Evolutionary conservation across 768 basidiomycete genomes (phyloP).

Genomic region (Podaxis rugospora): DNA sequence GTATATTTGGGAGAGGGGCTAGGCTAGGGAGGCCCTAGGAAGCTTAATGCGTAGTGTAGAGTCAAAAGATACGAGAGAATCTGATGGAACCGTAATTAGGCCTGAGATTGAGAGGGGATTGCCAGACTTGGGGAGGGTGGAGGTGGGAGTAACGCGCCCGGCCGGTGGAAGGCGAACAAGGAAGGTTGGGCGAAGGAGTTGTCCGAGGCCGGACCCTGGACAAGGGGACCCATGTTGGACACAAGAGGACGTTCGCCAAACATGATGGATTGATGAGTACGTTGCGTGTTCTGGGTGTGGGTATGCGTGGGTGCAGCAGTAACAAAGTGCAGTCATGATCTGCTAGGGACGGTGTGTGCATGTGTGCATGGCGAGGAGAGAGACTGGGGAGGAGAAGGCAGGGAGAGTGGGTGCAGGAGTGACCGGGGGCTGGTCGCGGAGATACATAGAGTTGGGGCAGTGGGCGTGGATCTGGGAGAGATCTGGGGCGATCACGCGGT

Average conservation of each 20-base stretch:
- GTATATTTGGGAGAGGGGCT: neutral
- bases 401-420: neutral
- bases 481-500: slow-evolving; percentile 9
- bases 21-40: neutral
- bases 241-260: neutral
- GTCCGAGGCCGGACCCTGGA: neutral
- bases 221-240: neutral
- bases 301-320: neutral
- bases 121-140: neutral
- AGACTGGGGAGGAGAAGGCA: neutral
- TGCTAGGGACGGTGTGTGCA: neutral
- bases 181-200: neutral
- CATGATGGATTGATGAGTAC: neutral
- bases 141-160: neutral
- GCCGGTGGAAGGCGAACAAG: neutral
- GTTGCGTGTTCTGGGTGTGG: neutral
- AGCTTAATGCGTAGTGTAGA: neutral
- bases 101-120: neutral
- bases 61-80: neutral
- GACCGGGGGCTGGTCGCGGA: neutral
- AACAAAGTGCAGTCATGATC: neutral
- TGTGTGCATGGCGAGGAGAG: neutral
- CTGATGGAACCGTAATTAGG: neutral
- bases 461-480: neutral
- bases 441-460: neutral